A percentile compares a stretch with the other conserved stretches of the same genome.
Evolutionary conservation across 2,329 filamentous ascomycete species (phyloP).

Genomic region (Helotiales sp.): DNA sequence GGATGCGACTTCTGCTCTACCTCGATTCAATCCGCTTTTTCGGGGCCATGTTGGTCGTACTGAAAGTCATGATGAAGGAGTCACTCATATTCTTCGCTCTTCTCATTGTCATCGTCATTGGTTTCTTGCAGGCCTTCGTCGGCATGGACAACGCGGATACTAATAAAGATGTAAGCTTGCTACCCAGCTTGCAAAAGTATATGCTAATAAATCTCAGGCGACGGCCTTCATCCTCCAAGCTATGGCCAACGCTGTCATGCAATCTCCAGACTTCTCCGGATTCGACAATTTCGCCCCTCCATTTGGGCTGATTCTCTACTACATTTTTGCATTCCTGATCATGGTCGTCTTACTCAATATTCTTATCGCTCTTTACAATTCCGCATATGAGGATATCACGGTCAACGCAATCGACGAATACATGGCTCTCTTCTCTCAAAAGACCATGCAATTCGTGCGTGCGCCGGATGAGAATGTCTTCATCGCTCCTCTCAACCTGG

Average conservation of each 20-base stretch:
- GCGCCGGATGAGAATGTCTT: conserved; percentile 98
- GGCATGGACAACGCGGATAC: conserved; percentile 85
- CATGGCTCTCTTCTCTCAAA: conserved; percentile 88
- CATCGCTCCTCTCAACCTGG: conserved; percentile 91
- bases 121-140: conserved; percentile 92
- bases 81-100: conserved; percentile 96
- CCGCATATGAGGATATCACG: conserved; percentile 84
- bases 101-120: conserved; percentile 79
- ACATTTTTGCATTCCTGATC: conserved; percentile 95
- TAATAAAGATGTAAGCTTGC: conserved; percentile 51
- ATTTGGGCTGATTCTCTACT: conserved; percentile 94
- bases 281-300: conserved; percentile 92
- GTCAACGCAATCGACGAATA: conserved; percentile 92
- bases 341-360: conserved; percentile 96
- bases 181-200: neutral
- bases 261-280: conserved; percentile 84
- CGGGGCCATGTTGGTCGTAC: conserved; percentile 94
- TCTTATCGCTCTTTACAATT: conserved; percentile 96
- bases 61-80: conserved; percentile 94
- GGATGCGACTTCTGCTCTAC: conserved; percentile 89
- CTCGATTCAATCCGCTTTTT: conserved; percentile 95
- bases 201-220: conserved; percentile 48
- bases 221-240: conserved; percentile 76
- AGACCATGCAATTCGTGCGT: conserved; percentile 95
- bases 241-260: conserved; percentile 91